Evolutionary conservation across 257 asterid species (phyloP).

Genomic region (Echites panduratus): DNA sequence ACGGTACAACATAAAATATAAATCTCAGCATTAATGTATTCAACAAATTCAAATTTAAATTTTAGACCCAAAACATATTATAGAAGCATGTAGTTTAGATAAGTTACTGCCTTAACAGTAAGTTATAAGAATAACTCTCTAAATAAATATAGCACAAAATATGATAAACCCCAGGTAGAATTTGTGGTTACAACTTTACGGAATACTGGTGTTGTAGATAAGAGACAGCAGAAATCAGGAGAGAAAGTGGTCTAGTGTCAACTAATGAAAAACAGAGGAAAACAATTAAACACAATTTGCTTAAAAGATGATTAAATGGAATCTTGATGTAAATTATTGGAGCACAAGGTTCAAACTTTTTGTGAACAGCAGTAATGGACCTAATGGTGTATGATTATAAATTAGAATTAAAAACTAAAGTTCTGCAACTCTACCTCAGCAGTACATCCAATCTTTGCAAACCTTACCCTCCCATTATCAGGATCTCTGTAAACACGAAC

Average conservation of each 20-base stretch:
- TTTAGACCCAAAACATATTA: not conserved
- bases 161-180: not conserved
- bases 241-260: not conserved
- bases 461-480: slow-evolving; percentile 38
- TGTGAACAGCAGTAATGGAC: not conserved
- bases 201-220: not conserved
- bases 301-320: not conserved
- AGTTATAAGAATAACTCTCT: not conserved
- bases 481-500: slow-evolving; percentile 63
- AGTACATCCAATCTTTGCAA: slow-evolving; percentile 78
- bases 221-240: not conserved
- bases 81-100: not conserved
- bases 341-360: not conserved
- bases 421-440: slow-evolving; percentile 66
- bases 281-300: not conserved
- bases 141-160: not conserved
- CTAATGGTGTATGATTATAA: too few relatives aligned
- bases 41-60: not conserved
- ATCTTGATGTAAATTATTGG: not conserved
- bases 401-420: not conserved
- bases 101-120: not conserved
- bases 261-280: not conserved
- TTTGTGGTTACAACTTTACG: not conserved
- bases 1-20: not conserved
- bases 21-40: not conserved